Conservation (phyloP, 176 grass and related monocot genomes). For the Oryza coarctata region DNA sequence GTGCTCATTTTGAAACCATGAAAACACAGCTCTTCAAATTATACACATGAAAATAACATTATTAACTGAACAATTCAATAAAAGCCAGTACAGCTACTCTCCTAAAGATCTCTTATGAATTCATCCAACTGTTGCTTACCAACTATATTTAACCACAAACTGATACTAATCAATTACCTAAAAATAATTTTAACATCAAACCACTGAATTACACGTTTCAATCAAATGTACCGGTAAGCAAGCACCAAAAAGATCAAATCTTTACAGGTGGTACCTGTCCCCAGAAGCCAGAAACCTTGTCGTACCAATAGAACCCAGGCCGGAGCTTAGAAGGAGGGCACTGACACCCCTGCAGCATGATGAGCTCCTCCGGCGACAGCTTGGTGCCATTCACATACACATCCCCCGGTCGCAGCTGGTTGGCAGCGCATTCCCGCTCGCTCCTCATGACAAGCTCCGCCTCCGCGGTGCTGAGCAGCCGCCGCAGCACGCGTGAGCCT, state of each 20-base stretch:
- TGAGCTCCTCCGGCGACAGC: conserved; percentile 63
- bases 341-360: conserved; percentile 58
- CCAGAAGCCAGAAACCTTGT: conserved; percentile 95
- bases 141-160: neutral
- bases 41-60: neutral
- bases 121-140: neutral
- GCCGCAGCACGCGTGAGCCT: conserved; percentile 64
- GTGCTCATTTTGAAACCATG: neutral
- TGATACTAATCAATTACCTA: neutral
- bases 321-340: conserved; percentile 70
- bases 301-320: conserved; percentile 90
- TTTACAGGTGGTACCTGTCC: conserved; percentile 62
- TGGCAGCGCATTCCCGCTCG: conserved; percentile 69
- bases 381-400: conserved; percentile 71
- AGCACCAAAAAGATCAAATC: neutral
- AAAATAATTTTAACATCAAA: neutral
- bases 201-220: neutral
- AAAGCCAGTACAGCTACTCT: neutral
- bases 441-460: conserved; percentile 77
- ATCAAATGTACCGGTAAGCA: conserved; percentile 1
- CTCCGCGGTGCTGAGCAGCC: conserved; percentile 67
- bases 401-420: conserved; percentile 74
- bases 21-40: neutral
- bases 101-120: neutral
- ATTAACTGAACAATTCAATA: neutral